Conservation (phyloP, 352 stramenopile species). For the Phytopythium montanum region DNA sequence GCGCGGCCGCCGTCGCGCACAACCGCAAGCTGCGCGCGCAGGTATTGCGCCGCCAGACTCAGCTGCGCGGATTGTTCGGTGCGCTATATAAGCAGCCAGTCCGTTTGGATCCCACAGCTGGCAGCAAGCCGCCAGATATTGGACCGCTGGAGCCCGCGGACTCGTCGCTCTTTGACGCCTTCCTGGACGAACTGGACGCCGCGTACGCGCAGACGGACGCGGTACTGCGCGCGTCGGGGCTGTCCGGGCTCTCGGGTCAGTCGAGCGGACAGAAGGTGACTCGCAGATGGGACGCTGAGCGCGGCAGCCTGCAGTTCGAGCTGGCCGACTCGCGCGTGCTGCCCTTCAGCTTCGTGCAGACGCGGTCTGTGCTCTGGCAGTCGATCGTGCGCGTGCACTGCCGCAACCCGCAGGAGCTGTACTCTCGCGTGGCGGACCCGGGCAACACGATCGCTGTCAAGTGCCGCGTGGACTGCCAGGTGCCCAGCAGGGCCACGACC, state of each 20-base stretch:
- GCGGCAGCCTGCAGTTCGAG: constrained; percentile 3
- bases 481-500: background rate
- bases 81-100: background rate
- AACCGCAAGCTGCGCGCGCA: constrained; percentile 4
- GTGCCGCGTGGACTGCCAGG: constrained; percentile 15
- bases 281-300: constrained; percentile 14
- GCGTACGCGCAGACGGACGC: constrained; percentile 18
- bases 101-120: background rate
- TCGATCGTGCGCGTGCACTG: constrained; percentile 12
- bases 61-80: constrained; percentile 2
- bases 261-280: constrained; percentile 3
- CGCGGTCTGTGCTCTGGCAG: constrained; percentile 13
- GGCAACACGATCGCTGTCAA: constrained; percentile 23
- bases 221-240: constrained; percentile 10
- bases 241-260: background rate
- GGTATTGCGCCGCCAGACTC: constrained; percentile 2
- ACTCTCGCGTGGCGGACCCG: constrained; percentile 11
- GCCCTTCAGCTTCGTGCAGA: constrained; percentile 18
- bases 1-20: constrained; percentile 1
- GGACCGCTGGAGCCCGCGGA: constrained; percentile 2
- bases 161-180: constrained; percentile 20
- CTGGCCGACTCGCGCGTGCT: constrained; percentile 8
- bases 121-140: background rate
- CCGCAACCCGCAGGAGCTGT: constrained; percentile 16
- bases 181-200: constrained; percentile 19